Conservation (phyloP, 345 rosid genomes). For the Tarenaya hassleriana region DNA sequence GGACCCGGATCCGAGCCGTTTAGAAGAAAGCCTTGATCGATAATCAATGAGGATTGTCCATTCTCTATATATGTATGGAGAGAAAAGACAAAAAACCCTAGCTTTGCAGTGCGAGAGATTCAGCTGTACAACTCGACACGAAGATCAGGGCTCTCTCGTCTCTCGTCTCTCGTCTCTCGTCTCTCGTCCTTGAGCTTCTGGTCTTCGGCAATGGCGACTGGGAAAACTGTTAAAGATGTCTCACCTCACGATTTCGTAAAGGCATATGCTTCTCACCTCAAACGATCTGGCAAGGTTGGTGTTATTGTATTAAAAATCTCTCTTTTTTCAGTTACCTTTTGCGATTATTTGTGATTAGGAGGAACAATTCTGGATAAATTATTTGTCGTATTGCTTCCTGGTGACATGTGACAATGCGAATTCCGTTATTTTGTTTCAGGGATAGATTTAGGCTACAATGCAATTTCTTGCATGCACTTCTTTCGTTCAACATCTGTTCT, state of each 20-base stretch:
- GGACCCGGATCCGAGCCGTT: neutral
- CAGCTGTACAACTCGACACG: constrained; percentile 10
- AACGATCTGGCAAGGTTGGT: constrained; percentile 87
- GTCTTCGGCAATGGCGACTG: constrained; percentile 41
- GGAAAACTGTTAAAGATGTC: constrained; percentile 70
- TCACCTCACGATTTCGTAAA: constrained; percentile 82
- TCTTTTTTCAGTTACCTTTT: no score
- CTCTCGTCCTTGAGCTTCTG: constrained; percentile 10
- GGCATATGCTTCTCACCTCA: constrained; percentile 79
- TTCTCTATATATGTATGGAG: constrained; percentile 17
- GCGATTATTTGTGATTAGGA: neutral
- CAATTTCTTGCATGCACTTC: no score
- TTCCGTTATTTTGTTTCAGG: no score
- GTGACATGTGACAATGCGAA: no score
- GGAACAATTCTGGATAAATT: neutral
- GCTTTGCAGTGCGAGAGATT: constrained; percentile 25
- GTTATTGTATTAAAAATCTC: no score
- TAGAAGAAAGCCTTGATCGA: constrained; percentile 30
- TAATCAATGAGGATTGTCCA: no score
- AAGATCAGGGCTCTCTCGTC: constrained; percentile 14
- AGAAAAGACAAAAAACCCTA: constrained; percentile 22
- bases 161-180: no score
- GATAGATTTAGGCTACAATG: no score
- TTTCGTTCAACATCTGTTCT: neutral
- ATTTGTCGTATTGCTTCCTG: neutral